These are phyloP conservation scores for Candida boidinii DNA, from an alignment of 805 yeast genomes.

Conservation along the genomic window DNA sequence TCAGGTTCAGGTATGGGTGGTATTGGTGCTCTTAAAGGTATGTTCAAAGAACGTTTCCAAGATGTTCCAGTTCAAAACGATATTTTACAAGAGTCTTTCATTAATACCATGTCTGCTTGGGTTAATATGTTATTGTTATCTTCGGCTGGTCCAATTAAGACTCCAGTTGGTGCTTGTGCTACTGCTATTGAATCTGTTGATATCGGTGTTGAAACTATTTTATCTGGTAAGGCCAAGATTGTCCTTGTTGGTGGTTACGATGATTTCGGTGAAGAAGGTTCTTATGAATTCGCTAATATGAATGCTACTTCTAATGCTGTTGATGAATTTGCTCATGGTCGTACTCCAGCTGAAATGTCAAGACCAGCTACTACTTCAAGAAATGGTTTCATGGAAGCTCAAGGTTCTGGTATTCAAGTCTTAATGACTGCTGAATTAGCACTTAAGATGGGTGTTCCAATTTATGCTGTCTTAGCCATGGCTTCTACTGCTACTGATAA, in stretches of 20 bases:
- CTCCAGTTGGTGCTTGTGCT: slow-evolving; percentile 99
- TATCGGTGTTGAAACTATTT: slow-evolving; percentile 87
- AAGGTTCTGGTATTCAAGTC: slow-evolving; percentile 97
- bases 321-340: slow-evolving; percentile 87
- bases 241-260: slow-evolving; percentile 98
- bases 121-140: slow-evolving; percentile 96
- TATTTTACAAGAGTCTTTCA: slow-evolving; percentile 94
- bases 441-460: slow-evolving; percentile 97
- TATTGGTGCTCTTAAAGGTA: slow-evolving; percentile 91
- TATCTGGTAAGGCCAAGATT: slow-evolving; percentile 90
- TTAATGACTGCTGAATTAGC: slow-evolving; percentile 95
- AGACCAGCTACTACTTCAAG: slow-evolving; percentile 96
- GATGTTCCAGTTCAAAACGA: slow-evolving; percentile 96
- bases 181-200: slow-evolving; percentile 98
- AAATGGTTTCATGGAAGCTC: slow-evolving; percentile 98
- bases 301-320: slow-evolving; percentile 91
- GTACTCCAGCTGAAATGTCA: slow-evolving; percentile 98
- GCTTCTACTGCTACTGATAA: slow-evolving; percentile 97
- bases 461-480: slow-evolving; percentile 89
- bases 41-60: slow-evolving; percentile 91
- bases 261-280: slow-evolving; percentile 99
- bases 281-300: slow-evolving; percentile 97
- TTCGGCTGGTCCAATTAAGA: slow-evolving; percentile 97
- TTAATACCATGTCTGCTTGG: slow-evolving; percentile 99
- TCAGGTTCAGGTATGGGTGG: slow-evolving; percentile 99